phyloP scores from a whole-genome alignment of 768 basidiomycete genomes.

The Terana coerulea region DNA sequence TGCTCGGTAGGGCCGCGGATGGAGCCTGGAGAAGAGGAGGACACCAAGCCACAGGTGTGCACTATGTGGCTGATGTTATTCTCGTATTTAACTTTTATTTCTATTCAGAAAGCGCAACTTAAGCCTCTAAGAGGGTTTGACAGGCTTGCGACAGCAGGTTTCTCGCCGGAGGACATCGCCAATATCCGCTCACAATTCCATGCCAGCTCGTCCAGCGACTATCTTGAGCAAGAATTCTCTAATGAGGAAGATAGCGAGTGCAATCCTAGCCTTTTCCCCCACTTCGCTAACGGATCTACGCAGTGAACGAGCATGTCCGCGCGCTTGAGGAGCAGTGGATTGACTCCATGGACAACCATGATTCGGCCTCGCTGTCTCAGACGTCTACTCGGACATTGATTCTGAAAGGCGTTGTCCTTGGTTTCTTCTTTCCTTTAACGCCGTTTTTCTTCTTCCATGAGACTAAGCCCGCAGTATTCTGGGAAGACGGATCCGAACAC shows the following conservation, averaged over 20 bases:
- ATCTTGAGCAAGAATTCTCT: conserved; percentile 66
- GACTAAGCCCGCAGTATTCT: conserved; percentile 71
- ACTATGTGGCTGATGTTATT: conserved; percentile 6
- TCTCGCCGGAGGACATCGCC: conserved; percentile 86
- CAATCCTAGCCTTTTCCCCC: not conserved
- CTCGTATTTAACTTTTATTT: not conserved
- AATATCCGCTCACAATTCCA: conserved; percentile 91
- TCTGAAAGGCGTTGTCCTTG: conserved; percentile 78
- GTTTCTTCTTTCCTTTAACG: conserved; percentile 91
- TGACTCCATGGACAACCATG: conserved; percentile 70
- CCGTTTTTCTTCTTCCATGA: conserved; percentile 87
- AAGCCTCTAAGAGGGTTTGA: conserved; percentile 89
- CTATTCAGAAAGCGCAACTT: conserved; percentile 62
- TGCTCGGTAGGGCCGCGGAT: conserved; percentile 85
- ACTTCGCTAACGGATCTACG: not conserved
- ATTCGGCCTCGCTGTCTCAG: conserved; percentile 56
- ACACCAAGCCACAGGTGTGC: conserved; percentile 58
- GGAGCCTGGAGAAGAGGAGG: conserved; percentile 52
- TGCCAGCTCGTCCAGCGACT: conserved; percentile 67
- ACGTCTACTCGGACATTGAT: conserved; percentile 55
- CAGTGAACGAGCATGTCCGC: conserved; percentile 92
- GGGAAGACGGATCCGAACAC: conserved; percentile 65
- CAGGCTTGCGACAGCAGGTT: conserved; percentile 81
- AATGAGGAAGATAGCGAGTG: conserved; percentile 72
- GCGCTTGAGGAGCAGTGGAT: conserved; percentile 96